A percentile compares a stretch with the other conserved stretches of the same genome.
phyloP scores from a whole-genome alignment of 1,139 yeast species.

The Yamadazyma atmosphaerica region DNA sequence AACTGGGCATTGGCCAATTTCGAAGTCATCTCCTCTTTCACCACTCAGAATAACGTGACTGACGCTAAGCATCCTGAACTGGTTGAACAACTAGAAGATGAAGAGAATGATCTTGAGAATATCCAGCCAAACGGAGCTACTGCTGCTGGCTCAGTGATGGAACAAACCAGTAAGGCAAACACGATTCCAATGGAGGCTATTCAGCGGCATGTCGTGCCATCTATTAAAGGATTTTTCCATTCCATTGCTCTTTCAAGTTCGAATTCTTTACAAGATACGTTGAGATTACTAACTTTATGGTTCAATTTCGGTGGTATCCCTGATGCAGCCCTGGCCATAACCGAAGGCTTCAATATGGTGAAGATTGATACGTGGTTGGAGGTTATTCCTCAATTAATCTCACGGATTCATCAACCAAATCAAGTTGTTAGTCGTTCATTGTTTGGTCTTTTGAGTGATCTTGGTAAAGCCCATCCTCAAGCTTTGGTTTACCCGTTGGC shows the following conservation, averaged over 20 bases:
- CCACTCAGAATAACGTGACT: slow-evolving; percentile 36
- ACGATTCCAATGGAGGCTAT: slow-evolving; percentile 57
- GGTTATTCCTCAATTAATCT: slow-evolving; percentile 92
- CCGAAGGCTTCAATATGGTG: slow-evolving; percentile 88
- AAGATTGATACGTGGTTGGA: slow-evolving; percentile 93
- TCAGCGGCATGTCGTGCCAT: slow-evolving; percentile 89
- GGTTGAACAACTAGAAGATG: slow-evolving; percentile 23
- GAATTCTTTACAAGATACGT: slow-evolving; percentile 88
- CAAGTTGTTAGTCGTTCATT: slow-evolving; percentile 79
- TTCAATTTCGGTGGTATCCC: slow-evolving; percentile 92
- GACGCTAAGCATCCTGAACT: slow-evolving; percentile 25
- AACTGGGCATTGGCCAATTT: slow-evolving; percentile 98
- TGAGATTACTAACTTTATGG: slow-evolving; percentile 90
- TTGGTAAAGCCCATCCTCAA: slow-evolving; percentile 96
- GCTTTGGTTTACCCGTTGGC: slow-evolving; percentile 94
- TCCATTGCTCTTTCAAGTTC: slow-evolving; percentile 87
- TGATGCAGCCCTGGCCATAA: slow-evolving; percentile 88
- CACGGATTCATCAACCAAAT: slow-evolving; percentile 95
- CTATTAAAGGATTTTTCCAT: slow-evolving; percentile 92
- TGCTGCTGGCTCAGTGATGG: slow-evolving; percentile 6
- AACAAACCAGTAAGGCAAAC: neutral
- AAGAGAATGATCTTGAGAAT: slow-evolving; percentile 11
- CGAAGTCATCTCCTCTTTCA: slow-evolving; percentile 78
- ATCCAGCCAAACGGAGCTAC: slow-evolving; percentile 5
- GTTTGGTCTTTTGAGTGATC: slow-evolving; percentile 76